Evolutionary conservation across 345 rosid species (phyloP), one percentile per base, ranked within the genome.

Genomic region (Aurinia saxatilis): DNA sequence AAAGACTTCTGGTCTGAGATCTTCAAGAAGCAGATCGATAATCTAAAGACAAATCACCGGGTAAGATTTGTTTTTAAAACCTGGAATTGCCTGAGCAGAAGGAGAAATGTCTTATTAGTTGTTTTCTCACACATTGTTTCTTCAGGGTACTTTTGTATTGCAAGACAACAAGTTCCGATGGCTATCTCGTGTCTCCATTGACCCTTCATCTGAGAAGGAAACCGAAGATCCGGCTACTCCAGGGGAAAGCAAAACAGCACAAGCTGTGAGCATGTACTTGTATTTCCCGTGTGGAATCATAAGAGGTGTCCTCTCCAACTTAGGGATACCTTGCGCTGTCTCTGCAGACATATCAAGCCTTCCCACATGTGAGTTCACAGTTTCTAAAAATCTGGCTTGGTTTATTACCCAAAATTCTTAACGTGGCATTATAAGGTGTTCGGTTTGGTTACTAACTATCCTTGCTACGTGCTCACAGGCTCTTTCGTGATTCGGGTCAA

Each of bases 1-100:
- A 93, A 93, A 74, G 99, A 93, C 64, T 93, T 93, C 76, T 93
- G 99, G 99, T 85, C 95, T 2, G 97, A 90, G 77, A 61, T 93
- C 51, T 93, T 93, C 80, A 93, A 93, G 87, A 93, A 95, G 80
- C 97, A 90, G 82, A 95, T 90, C 1, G 97, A 95, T 76, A 95
- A 90, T 73, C 65, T 93, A 79, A 93, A 93, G 80, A 93, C 99
- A 14, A 93, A 93, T 56, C 97, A 93, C 59, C 82, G 88, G 76
- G 99, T 93, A 73, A 62, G 74, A 57, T 31, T 31, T 53, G 18
- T 48, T 13, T 37, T 13, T 4, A 0, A 44, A 59, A 31, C 0
- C 18, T 44, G 53, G 41, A 35, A 41, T 42, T 34, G 47, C 38
- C 8, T 35, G 21, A 36, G 29, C 2, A 5, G 10, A 47, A 47